Evolutionary conservation across 768 basidiomycete species (phyloP), one percentile per base, ranked within the genome.

Genomic region (Agaricus subrufescens): DNA sequence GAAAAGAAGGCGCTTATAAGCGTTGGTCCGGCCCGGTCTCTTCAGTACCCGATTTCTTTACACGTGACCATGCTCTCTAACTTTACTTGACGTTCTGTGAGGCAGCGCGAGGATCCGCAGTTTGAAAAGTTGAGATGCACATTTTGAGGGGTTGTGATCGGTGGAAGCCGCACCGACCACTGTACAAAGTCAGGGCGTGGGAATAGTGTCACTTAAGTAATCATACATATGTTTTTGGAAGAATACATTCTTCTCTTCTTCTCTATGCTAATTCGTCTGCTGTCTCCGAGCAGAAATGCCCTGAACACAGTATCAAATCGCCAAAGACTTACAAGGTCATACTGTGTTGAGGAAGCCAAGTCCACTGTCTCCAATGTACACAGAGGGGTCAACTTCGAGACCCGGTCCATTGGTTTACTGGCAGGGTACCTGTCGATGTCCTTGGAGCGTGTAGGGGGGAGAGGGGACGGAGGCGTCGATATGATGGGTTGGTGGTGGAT

Each of bases 401-500:
- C 81, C 29, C 81, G 86, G 1, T 84, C 86, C 0, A 76, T 86
- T 27, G 66, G 69, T 8, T 63, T 91, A 4, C 77, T 94, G 4
- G 81, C 83, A 38, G 67, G 78, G 2, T 69, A 82, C 46, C 72
- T 95, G 48, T 90, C 87, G 37, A 97, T 96, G 94, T 78, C 85
- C 1, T 76, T 95, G 3, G 76, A 71, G 46, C 82, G 84, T 50
- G 84, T 94, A 14, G 94, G 94, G 3, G 92, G 94, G n/a, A 84
- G 78, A 63, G 78, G 83, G n/a, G 94, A 96, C 66, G 92, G 94
- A 4, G 94, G 94, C 0, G 74, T 97, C 43, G 94, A 97, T 69
- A 75, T 96, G 23, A 67, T 87, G 52, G 94, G 94, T 14, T 95
- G 92, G 91, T 96, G 94, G 94, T 93, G 86, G 87, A 72, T 96